Conservation (phyloP, 495 filamentous ascomycete species). For the Aspergillus incahuasiensis region DNA sequence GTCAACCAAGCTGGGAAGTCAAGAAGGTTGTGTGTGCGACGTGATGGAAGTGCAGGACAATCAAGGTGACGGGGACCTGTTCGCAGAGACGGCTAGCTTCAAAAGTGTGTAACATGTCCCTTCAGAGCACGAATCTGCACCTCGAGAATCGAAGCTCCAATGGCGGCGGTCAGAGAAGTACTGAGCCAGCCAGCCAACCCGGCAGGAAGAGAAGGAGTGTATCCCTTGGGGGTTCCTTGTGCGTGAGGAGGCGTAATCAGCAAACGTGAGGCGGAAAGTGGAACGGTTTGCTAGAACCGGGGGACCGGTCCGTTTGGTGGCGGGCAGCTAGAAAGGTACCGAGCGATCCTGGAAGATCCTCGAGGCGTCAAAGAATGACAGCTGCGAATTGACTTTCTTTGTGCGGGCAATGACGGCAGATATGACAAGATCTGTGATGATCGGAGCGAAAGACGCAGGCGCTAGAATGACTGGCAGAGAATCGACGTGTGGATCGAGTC, state of each 20-base stretch:
- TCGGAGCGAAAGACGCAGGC: neutral
- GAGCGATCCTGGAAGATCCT: neutral
- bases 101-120: conserved; percentile 22
- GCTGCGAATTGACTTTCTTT: conserved; percentile 14
- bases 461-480: conserved; percentile 6
- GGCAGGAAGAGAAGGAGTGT: conserved; percentile 13
- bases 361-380: neutral
- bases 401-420: neutral
- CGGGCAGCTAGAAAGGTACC: neutral
- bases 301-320: conserved; percentile 6
- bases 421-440: neutral
- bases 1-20: conserved; percentile 11
- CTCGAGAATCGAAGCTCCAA: conserved; percentile 12
- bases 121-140: conserved; percentile 19
- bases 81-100: conserved; percentile 24
- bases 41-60: conserved; percentile 22
- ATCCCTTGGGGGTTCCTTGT: conserved; percentile 16
- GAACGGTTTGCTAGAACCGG: neutral
- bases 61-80: conserved; percentile 16
- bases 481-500: conserved; percentile 13
- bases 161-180: conserved; percentile 1
- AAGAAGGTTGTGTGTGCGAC: conserved; percentile 18
- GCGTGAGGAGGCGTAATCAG: conserved; percentile 9
- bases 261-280: conserved; percentile 17
- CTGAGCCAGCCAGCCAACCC: conserved; percentile 10